These are phyloP conservation scores for Bacidia gigantensis DNA, from an alignment of 495 filamentous ascomycete species.

Conservation along the genomic window DNA sequence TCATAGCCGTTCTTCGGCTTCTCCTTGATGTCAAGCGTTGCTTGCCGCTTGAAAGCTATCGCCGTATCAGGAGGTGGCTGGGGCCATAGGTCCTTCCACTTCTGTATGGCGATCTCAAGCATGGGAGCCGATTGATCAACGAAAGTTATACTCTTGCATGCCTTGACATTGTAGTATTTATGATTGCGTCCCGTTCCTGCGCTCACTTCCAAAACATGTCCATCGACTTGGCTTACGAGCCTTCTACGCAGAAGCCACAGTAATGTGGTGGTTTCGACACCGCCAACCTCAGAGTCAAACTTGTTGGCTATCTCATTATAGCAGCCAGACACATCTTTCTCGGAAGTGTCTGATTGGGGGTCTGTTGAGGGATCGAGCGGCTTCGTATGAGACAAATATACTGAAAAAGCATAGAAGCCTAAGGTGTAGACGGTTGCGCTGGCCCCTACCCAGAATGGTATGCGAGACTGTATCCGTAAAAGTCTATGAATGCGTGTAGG, in stretches of 20 bases:
- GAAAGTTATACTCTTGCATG: conserved; percentile 39
- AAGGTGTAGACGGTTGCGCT: background rate
- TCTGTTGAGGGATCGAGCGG: background rate
- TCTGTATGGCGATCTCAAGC: conserved; percentile 45
- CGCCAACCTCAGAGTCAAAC: background rate
- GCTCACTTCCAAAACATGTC: conserved; percentile 78
- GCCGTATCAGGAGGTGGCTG: conserved; percentile 20
- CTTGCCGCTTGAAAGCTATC: conserved; percentile 31
- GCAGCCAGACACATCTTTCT: background rate
- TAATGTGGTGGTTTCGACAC: background rate
- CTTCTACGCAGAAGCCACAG: conserved; percentile 34
- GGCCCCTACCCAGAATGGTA: background rate
- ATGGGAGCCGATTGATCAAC: conserved; percentile 52
- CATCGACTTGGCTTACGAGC: conserved; percentile 47
- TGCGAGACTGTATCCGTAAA: background rate
- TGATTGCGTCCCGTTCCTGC: conserved; percentile 86
- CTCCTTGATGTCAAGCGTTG: conserved; percentile 17
- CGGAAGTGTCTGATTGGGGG: background rate
- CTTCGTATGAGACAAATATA: background rate
- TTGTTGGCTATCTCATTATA: background rate
- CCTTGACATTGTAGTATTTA: conserved; percentile 48
- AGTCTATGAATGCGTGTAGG: background rate
- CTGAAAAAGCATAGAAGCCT: background rate
- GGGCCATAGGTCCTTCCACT: conserved; percentile 39
- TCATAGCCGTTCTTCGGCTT: conserved; percentile 41